Conservation (phyloP, 805 yeast species). For the Kazachstania africana region DNA sequence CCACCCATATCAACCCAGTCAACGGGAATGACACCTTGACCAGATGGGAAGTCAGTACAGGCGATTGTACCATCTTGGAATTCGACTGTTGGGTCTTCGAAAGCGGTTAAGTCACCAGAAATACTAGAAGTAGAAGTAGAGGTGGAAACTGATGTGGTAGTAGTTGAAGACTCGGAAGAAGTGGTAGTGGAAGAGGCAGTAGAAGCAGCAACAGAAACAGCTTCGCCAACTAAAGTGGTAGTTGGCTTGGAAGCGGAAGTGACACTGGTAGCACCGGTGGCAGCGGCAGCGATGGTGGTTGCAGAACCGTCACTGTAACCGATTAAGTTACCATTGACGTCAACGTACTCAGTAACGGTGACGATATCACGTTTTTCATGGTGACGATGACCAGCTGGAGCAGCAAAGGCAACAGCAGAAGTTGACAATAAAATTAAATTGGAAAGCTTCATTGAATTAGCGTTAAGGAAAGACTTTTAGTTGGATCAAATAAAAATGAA, state of each 20-base stretch:
- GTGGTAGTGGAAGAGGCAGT: slow-evolving; percentile 17
- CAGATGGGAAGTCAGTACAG: slow-evolving; percentile 62
- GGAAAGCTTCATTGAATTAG: slow-evolving; percentile 14
- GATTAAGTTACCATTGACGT: slow-evolving; percentile 20
- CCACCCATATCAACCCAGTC: slow-evolving; percentile 45
- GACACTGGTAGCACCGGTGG: slow-evolving; percentile 14
- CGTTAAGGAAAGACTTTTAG: slow-evolving; percentile 1
- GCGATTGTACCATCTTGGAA: slow-evolving; percentile 62
- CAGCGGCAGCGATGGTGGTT: slow-evolving; percentile 14
- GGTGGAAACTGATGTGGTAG: slow-evolving; percentile 26
- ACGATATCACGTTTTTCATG: slow-evolving; percentile 24
- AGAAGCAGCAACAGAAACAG: slow-evolving; percentile 17
- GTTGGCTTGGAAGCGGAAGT: slow-evolving; percentile 10
- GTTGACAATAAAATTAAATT: slow-evolving; percentile 14
- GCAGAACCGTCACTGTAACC: slow-evolving; percentile 10
- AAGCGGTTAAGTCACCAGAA: slow-evolving; percentile 52
- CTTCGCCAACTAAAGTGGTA: slow-evolving; percentile 9
- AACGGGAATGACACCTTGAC: slow-evolving; percentile 59
- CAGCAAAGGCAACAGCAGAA: slow-evolving; percentile 17
- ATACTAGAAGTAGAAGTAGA: slow-evolving; percentile 27
- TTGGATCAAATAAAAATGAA: background rate
- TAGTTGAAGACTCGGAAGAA: slow-evolving; percentile 10
- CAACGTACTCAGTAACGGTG: slow-evolving; percentile 24
- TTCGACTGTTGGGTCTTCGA: slow-evolving; percentile 41
- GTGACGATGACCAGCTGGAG: slow-evolving; percentile 19